Conservation (phyloP, 2,329 filamentous ascomycete genomes). For the Alternaria arborescens region DNA sequence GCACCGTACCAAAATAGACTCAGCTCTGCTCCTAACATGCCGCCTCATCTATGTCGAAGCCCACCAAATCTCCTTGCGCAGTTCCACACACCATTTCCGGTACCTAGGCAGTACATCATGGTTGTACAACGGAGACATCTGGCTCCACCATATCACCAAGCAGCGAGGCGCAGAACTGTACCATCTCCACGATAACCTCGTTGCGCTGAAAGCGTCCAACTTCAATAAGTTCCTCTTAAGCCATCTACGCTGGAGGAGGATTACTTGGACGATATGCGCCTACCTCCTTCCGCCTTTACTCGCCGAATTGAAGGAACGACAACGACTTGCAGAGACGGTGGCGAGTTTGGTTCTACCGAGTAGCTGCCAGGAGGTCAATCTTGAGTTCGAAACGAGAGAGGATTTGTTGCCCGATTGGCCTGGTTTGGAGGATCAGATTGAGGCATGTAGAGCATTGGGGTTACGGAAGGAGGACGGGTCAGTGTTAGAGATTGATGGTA, state of each 20-base stretch:
- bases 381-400: conserved; percentile 33
- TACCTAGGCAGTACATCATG: conserved; percentile 14
- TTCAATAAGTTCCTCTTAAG: conserved; percentile 22
- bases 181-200: conserved; percentile 32
- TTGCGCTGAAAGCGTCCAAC: neutral
- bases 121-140: conserved; percentile 21
- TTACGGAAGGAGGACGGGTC: conserved; percentile 19
- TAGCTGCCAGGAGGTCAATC: conserved; percentile 34
- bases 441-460: conserved; percentile 12
- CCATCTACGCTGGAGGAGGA: conserved; percentile 33
- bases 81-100: conserved; percentile 37
- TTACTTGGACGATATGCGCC: conserved; percentile 34
- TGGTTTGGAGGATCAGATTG: conserved; percentile 12
- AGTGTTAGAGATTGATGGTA: conserved; percentile 20
- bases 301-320: conserved; percentile 16
- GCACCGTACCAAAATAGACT: conserved; percentile 37
- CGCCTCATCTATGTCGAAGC: conserved; percentile 52
- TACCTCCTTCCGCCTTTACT: conserved; percentile 19
- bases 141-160: conserved; percentile 29
- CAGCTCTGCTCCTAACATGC: conserved; percentile 50
- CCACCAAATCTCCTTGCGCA: conserved; percentile 44
- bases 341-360: conserved; percentile 18
- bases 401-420: conserved; percentile 15
- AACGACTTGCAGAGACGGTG: conserved; percentile 11
- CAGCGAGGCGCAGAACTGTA: conserved; percentile 31